These are phyloP conservation scores for Starmerella ratchasimensis DNA, from an alignment of 805 yeast genomes.

Conservation along the genomic window DNA sequence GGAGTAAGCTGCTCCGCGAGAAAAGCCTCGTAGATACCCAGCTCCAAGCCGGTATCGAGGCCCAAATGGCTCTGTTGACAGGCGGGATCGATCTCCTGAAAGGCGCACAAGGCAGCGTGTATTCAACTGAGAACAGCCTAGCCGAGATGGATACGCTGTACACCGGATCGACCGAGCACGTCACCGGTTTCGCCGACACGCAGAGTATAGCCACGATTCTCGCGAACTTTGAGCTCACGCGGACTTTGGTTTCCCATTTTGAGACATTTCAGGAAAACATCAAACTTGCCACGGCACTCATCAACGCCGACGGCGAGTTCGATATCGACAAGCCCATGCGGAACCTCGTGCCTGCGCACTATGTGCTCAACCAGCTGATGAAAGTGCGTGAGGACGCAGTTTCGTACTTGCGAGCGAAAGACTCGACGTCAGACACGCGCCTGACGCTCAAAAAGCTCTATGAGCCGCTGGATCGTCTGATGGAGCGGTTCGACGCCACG, in stretches of 20 bases:
- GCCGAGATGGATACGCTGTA: conserved; percentile 35
- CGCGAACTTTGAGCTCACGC: conserved; percentile 59
- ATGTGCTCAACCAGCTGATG: conserved; percentile 50
- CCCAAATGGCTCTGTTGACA: conserved; percentile 44
- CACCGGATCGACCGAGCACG: conserved; percentile 43
- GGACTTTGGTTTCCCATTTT: conserved; percentile 50
- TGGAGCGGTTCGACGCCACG: conserved; percentile 45
- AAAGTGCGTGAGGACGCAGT: conserved; percentile 64
- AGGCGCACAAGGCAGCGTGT: conserved; percentile 31
- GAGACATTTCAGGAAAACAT: conserved; percentile 40
- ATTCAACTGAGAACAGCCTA: conserved; percentile 25
- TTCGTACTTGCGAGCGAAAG: conserved; percentile 10
- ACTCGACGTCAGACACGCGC: conserved; percentile 48
- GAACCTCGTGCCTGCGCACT: conserved; percentile 54
- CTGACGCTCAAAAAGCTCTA: conserved; percentile 49
- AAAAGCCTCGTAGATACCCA: conserved; percentile 64
- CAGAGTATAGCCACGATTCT: conserved; percentile 52
- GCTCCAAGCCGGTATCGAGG: conserved; percentile 53
- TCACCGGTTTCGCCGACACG: conserved; percentile 55
- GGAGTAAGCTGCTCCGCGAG: conserved; percentile 35
- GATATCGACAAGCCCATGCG: conserved; percentile 34
- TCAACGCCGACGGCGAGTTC: conserved; percentile 36
- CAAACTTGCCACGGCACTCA: conserved; percentile 36
- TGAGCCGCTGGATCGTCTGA: conserved; percentile 35
- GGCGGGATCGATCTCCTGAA: conserved; percentile 26